Base-by-base conservation (phyloP, 805 yeast genomes). In the Tetrapisispora taiwanensis region DNA sequence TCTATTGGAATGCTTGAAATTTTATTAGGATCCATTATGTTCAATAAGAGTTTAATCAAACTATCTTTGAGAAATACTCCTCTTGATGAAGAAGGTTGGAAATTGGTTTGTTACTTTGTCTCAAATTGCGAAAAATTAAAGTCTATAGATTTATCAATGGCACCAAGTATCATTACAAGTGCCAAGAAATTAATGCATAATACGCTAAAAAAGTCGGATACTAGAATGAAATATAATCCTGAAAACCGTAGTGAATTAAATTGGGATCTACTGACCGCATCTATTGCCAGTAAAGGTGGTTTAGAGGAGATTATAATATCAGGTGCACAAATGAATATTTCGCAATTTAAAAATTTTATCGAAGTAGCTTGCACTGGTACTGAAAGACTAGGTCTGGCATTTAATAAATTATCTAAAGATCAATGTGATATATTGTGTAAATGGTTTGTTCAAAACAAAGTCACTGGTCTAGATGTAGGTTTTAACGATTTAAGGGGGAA, bases 51-150 rank as follows among this genome's bases (percentile, higher is more conserved):
- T 47, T 63, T 88, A 39, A 83, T 79, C 50, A 84, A 86, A 52
- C 59, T 90, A 32, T 79, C 92, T 2, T 66, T 90, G 47, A 69
- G 94, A 56, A 89, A 89, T 62, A 84, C 94, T 0, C 80, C 84
- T 1, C 69, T 89, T 27, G 81, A 82, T 57, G 68, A 66, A 1
- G 76, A 74, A 46, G 95, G 95, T 14, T 89, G 97, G 97, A 75
- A 75, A 48, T 59, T 82, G 30, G 64, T 89, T 35, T 84, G 95
- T 54, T 81, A 82, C 75, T 86, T 86, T 52, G 62, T 88, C 26
- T 73, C 86, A 0, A 73, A 79, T 58, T 81, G 80, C 51, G 74
- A 69, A 43, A 74, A 74, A 1, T 50, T 83, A 42, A 69, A 70
- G 43, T 70, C 79, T 35, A 54, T 85, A 18, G 95, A 85, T 58